Evolutionary conservation across 345 rosid species (phyloP).

Genomic region (Anacardium occidentale): DNA sequence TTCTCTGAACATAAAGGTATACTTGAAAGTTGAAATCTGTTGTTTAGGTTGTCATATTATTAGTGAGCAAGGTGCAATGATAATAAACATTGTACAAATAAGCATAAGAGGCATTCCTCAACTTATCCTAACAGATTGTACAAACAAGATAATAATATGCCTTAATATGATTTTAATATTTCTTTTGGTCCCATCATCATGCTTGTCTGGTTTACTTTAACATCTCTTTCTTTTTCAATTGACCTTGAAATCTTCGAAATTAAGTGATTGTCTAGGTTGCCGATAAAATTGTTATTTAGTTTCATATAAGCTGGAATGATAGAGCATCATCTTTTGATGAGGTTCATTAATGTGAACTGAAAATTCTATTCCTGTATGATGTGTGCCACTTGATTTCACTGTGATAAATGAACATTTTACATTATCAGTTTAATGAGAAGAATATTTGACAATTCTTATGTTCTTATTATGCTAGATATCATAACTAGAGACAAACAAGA

Average conservation of each 20-base stretch:
- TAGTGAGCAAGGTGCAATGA: neutral
- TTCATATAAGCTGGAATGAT: slow-evolving; percentile 30
- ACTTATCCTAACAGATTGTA: neutral
- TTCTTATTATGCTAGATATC: slow-evolving; percentile 46
- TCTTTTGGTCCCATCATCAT: neutral
- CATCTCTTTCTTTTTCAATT: neutral
- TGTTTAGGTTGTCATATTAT: neutral
- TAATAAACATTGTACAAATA: neutral
- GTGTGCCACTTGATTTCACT: neutral
- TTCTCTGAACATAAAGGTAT: neutral
- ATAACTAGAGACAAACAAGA: slow-evolving; percentile 44
- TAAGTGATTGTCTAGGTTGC: slow-evolving; percentile 39
- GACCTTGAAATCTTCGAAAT: neutral
- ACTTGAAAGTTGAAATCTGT: neutral
- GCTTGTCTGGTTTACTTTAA: neutral
- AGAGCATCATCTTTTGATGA: slow-evolving; percentile 31
- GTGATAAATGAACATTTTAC: neutral
- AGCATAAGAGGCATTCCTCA: neutral
- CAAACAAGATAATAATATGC: neutral
- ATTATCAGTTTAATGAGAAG: slow-evolving; percentile 42
- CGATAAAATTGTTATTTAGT: slow-evolving; percentile 40
- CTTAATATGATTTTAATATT: too few relatives aligned
- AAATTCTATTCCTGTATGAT: slow-evolving; percentile 7
- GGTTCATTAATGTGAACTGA: slow-evolving; percentile 21
- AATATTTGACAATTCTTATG: slow-evolving; percentile 42